Conservation (phyloP, 108 stramenopile species). For the Schizochytrium sp. region DNA sequence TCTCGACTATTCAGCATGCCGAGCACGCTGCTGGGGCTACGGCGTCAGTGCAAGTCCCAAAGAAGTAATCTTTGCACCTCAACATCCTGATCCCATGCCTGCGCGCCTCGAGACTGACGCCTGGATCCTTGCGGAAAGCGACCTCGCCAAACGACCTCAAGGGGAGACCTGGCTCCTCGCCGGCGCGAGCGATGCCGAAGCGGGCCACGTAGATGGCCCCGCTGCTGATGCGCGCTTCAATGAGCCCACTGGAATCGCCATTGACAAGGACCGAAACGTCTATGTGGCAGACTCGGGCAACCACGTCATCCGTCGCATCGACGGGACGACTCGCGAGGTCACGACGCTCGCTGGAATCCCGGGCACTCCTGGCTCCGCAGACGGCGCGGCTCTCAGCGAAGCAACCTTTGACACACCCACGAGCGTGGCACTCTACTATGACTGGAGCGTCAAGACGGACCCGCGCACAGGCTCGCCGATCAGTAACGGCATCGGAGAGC, state of each 20-base stretch:
- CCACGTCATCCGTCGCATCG: constrained; percentile 61
- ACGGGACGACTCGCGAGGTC: constrained; percentile 45
- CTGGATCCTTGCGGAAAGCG: not conserved
- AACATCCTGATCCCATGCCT: not conserved
- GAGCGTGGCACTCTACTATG: not conserved
- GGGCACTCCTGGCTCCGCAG: not conserved
- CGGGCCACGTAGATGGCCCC: constrained; percentile 57
- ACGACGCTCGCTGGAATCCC: constrained; percentile 59
- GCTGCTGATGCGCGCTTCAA: constrained; percentile 54
- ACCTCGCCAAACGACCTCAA: constrained; percentile 25
- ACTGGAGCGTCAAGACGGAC: not conserved
- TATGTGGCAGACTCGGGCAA: constrained; percentile 79
- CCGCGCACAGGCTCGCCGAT: not conserved
- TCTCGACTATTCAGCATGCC: constrained; percentile 54
- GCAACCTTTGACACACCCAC: not conserved
- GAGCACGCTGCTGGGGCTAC: constrained; percentile 62
- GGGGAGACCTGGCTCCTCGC: constrained; percentile 34
- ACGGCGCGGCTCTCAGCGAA: constrained; percentile 18
- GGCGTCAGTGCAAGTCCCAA: constrained; percentile 31
- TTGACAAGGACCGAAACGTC: constrained; percentile 68
- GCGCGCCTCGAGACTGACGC: not conserved
- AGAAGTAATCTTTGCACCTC: not conserved
- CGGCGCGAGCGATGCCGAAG: constrained; percentile 26
- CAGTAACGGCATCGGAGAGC: constrained; percentile 2
- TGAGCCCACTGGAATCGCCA: constrained; percentile 61